Conservation (phyloP, 331 rosid species). For the Prunus yedoensis region DNA sequence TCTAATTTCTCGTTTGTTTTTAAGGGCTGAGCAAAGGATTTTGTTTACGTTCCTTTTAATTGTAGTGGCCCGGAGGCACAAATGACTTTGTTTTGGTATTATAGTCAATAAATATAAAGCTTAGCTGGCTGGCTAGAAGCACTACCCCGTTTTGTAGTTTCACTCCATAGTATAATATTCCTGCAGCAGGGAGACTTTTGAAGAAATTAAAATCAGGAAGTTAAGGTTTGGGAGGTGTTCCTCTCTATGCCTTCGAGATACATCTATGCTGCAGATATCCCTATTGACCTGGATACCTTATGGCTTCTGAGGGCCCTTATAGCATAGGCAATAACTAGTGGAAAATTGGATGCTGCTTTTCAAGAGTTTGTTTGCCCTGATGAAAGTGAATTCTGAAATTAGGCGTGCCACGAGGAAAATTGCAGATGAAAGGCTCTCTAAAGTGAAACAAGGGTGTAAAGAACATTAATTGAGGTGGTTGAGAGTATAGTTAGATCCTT, state of each 20-base stretch:
- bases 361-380: background rate
- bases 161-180: background rate
- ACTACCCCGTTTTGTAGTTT: background rate
- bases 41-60: background rate
- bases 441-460: background rate
- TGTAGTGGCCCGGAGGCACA: background rate
- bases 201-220: background rate
- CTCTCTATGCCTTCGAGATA: background rate
- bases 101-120: background rate
- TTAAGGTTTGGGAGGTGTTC: background rate
- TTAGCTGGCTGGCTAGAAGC: background rate
- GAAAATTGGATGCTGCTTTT: background rate
- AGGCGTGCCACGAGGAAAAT: background rate
- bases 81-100: background rate
- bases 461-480: background rate
- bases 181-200: background rate
- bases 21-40: background rate
- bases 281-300: background rate
- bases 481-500: background rate
- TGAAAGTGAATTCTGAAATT: background rate
- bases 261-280: background rate
- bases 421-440: background rate
- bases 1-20: background rate
- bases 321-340: background rate
- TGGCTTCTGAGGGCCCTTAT: background rate